A percentile compares a stretch with the other conserved stretches of the same genome.
Evolutionary conservation across 139 green algal species (phyloP).

Genomic region (Coelastrella sp.): DNA sequence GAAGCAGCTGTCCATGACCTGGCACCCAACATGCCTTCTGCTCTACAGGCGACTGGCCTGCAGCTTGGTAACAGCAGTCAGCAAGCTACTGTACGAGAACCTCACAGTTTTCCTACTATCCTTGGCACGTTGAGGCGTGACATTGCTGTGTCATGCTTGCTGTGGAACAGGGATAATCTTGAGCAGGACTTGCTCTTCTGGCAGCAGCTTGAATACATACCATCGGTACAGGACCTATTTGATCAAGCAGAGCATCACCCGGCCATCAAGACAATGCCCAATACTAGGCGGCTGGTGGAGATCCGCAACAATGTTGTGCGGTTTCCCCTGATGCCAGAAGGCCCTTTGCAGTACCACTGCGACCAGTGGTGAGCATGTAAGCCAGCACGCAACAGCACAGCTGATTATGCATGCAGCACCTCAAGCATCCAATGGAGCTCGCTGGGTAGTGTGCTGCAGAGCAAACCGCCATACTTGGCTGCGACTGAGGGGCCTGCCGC

Average conservation of each 20-base stretch:
- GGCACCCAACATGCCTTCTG: too few relatives aligned
- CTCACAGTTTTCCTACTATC: too few relatives aligned
- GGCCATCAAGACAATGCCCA: not conserved
- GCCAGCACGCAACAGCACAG: not conserved
- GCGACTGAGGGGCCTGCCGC: too few relatives aligned
- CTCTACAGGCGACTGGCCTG: too few relatives aligned
- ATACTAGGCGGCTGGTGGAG: conserved; percentile 35
- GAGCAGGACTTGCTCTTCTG: conserved; percentile 29
- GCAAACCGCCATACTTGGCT: too few relatives aligned
- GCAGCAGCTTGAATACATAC: conserved; percentile 17
- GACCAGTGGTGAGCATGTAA: not conserved
- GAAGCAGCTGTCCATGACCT: too few relatives aligned
- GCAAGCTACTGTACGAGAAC: too few relatives aligned
- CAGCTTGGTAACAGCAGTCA: too few relatives aligned
- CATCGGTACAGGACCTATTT: not conserved
- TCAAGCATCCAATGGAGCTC: not conserved
- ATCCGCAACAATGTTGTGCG: conserved; percentile 12
- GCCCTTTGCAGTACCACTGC: conserved; percentile 19
- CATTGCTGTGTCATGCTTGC: not conserved
- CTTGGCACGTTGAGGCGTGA: too few relatives aligned
- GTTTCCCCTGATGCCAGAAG: conserved; percentile 42
- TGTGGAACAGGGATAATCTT: conserved; percentile 16
- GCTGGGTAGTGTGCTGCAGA: too few relatives aligned
- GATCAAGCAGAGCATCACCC: not conserved
- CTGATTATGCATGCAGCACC: not conserved